Conservation (phyloP, 2,329 filamentous ascomycete genomes). For the Cercospora zeae-maydis region DNA sequence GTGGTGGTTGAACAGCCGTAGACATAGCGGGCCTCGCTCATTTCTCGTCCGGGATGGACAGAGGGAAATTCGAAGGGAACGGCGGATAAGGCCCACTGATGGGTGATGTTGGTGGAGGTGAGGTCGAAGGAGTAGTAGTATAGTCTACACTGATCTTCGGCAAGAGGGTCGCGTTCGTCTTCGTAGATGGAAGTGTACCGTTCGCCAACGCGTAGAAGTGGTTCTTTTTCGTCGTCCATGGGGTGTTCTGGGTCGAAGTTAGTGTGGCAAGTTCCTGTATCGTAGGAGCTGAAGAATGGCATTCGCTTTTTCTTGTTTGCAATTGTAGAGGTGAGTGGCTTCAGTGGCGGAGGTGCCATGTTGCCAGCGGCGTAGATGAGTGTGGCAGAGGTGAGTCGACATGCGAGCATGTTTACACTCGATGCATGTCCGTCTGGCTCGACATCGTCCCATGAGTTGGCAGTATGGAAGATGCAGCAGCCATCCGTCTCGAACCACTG, state of each 20-base stretch:
- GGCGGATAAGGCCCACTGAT: constrained; percentile 62
- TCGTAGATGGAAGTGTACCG: constrained; percentile 14
- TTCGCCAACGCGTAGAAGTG: constrained; percentile 23
- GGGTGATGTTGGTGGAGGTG: constrained; percentile 44
- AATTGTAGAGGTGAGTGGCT: constrained; percentile 33
- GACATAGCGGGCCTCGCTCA: constrained; percentile 58
- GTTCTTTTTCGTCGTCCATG: constrained; percentile 32
- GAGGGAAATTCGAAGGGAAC: constrained; percentile 68
- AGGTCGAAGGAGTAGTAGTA: constrained; percentile 66
- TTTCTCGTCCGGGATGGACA: constrained; percentile 53
- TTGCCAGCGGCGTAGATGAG: constrained; percentile 64
- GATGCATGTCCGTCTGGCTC: constrained; percentile 33
- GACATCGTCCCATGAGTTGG: constrained; percentile 63
- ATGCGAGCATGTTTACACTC: constrained; percentile 62
- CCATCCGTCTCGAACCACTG: constrained; percentile 66
- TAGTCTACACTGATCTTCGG: constrained; percentile 64
- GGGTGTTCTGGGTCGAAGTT: constrained; percentile 32
- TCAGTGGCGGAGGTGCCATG: constrained; percentile 49
- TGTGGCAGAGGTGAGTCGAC: constrained; percentile 63
- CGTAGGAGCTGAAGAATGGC: constrained; percentile 48
- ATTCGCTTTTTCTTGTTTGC: constrained; percentile 36
- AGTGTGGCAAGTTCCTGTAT: constrained; percentile 33
- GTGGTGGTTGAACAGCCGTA: constrained; percentile 64
- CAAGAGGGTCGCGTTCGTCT: constrained; percentile 33
- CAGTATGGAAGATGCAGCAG: constrained; percentile 69